Evolutionary conservation across 78 protist genomes (phyloP), one percentile per base, ranked within the genome.

Genomic region (Chrysochromulina parva): DNA sequence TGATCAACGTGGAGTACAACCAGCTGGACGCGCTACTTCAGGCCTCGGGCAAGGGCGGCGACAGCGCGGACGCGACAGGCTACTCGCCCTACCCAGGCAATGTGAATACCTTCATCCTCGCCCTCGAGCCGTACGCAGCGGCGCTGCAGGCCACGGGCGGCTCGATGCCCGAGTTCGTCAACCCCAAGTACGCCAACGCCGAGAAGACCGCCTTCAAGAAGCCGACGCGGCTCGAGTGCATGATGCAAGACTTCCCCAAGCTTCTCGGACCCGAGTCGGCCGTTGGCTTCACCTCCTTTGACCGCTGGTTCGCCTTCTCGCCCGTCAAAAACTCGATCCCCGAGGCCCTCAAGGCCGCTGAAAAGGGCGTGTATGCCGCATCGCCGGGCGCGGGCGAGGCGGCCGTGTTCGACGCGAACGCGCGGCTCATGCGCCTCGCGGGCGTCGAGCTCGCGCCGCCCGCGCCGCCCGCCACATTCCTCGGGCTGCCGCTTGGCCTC

Each of bases 191-290:
- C 94, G 69, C 87, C n/a, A 91, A 93, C 81, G 76, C 57, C 22
- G 0, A 16, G 54, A 87, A 69, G 82, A 78, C 71, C 26, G 60
- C 7, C 48, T 95, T 95, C 94, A 53, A 60, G 85, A 84, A 66
- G 60, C 89, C 96, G 52, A 91, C 95, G 48, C 90, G 96, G 38
- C 89, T 95, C 57, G 96, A 95, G 92, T 93, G 95, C 88, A 93
- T 95, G 94, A 95, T 95, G 96, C 96, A 95, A 82, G 73, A 62
- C 16, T n/a, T n/a, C 28, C 91, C 71, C 13, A 53, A 28, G 76
- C 76, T 65, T 3, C 78, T 88, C 22, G 38, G 80, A 10, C 14
- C 71, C 6, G 76, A 16, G 38, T 54, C 66, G 58, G 13, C 14
- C 58, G 94, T 88, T 50, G 93, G 93, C 50, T 91, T 89, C 95